Percentiles rank a stretch among this genome's conserved stretches.
These are phyloP conservation scores for Purshia tridentata DNA, from an alignment of 306 rosid genomes.

Conservation along the genomic window DNA sequence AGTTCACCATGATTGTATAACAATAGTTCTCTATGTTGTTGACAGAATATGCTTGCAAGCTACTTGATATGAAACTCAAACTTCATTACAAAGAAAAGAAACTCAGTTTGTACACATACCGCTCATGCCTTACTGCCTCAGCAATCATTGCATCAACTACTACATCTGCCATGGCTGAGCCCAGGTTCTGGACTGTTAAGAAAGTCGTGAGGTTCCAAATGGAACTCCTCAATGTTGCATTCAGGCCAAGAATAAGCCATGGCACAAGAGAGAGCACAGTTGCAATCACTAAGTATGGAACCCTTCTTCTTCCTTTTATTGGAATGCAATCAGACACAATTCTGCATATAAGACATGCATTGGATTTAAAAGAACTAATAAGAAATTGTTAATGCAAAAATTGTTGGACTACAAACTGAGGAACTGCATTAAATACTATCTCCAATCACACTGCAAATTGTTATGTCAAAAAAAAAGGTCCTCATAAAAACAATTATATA, in stretches of 20 bases:
- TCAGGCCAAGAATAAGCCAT: conserved; percentile 67
- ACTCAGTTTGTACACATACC: conserved; percentile 44
- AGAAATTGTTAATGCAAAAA: background rate
- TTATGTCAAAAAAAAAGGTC: background rate
- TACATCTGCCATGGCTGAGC: conserved; percentile 94
- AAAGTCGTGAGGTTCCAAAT: conserved; percentile 61
- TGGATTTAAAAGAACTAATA: conserved; percentile 27
- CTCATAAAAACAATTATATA: background rate
- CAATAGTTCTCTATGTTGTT: background rate
- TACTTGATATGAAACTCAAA: conserved; percentile 15
- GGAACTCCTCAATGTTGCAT: conserved; percentile 54
- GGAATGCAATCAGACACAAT: conserved; percentile 83
- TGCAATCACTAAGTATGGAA: conserved; percentile 73
- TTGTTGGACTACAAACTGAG: background rate
- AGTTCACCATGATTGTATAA: background rate
- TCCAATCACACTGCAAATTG: background rate
- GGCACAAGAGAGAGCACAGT: conserved; percentile 80
- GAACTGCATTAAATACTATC: background rate
- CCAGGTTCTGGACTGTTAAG: conserved; percentile 74
- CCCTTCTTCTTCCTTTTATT: conserved; percentile 74
- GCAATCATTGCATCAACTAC: conserved; percentile 94
- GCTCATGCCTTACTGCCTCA: conserved; percentile 73
- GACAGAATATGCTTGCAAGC: background rate
- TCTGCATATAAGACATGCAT: conserved; percentile 45
- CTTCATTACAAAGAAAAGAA: conserved; percentile 16